Percentiles rank a stretch among this genome's conserved stretches.
These are phyloP conservation scores for Mycena pura DNA, from an alignment of 768 basidiomycete species.

Conservation along the genomic window DNA sequence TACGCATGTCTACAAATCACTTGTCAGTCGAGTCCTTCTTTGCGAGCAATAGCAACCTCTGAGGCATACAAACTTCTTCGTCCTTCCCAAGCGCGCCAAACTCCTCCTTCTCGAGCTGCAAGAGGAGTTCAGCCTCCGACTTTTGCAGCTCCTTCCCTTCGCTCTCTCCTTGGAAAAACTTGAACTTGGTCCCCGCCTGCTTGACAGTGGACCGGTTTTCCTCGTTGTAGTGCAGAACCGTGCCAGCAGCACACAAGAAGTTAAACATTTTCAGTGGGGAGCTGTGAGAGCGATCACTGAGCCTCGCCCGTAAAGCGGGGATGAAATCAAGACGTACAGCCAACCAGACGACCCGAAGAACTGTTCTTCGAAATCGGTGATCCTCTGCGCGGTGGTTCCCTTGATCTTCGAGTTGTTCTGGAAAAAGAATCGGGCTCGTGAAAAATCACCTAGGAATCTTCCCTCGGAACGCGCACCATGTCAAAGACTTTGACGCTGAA, in stretches of 20 bases:
- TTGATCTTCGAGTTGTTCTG: slow-evolving; percentile 16
- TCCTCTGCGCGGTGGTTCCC: slow-evolving; percentile 18
- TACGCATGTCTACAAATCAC: not conserved
- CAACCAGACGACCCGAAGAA: slow-evolving; percentile 17
- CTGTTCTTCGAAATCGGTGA: slow-evolving; percentile 15
- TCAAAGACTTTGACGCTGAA: slow-evolving; percentile 18
- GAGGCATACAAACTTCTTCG: slow-evolving; percentile 19
- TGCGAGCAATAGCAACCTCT: slow-evolving; percentile 18
- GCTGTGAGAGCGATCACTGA: slow-evolving; percentile 6
- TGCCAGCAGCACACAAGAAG: slow-evolving; percentile 16
- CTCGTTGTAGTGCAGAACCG: slow-evolving; percentile 21
- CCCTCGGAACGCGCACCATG: slow-evolving; percentile 9
- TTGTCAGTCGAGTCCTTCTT: slow-evolving; percentile 6
- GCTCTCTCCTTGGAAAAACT: slow-evolving; percentile 21
- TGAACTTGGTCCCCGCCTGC: slow-evolving; percentile 17
- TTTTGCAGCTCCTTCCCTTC: slow-evolving; percentile 19
- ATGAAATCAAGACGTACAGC: slow-evolving; percentile 10
- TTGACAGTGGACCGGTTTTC: slow-evolving; percentile 2
- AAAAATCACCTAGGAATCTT: not conserved
- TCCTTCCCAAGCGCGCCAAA: slow-evolving; percentile 9
- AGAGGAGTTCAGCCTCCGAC: slow-evolving; percentile 1
- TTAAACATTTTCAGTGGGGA: slow-evolving; percentile 21
- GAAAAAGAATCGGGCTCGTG: not conserved
- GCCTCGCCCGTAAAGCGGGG: not conserved
- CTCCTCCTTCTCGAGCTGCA: slow-evolving; percentile 11